Evolutionary conservation across 1,284 basidiomycete genomes (phyloP).

Genomic region (Exobasidium cylindrosporum): DNA sequence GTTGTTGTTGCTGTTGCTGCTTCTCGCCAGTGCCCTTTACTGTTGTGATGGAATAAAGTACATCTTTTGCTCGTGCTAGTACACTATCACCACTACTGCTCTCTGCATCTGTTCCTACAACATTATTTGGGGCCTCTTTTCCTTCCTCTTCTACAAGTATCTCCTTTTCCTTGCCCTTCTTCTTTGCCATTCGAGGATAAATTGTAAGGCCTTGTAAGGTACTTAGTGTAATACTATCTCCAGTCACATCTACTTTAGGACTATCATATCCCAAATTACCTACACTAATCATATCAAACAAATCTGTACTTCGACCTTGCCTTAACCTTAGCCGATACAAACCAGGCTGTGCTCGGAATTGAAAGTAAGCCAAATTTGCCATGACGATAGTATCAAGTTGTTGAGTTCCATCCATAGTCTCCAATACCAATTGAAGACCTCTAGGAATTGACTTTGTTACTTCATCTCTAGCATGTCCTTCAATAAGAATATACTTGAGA

Average conservation of each 20-base stretch:
- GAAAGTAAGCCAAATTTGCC: slow-evolving; percentile 91
- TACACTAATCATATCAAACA: slow-evolving; percentile 78
- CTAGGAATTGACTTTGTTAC: slow-evolving; percentile 74
- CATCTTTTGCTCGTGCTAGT: background rate
- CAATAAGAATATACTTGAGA: slow-evolving; percentile 85
- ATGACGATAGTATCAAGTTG: slow-evolving; percentile 65
- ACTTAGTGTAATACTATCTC: slow-evolving; percentile 60
- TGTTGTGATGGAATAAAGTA: background rate
- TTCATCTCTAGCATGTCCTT: slow-evolving; percentile 83
- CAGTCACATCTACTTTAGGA: slow-evolving; percentile 62
- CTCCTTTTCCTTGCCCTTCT: slow-evolving; percentile 72
- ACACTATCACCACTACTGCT: background rate
- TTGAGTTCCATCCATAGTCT: slow-evolving; percentile 31
- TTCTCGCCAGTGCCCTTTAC: background rate
- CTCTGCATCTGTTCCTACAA: slow-evolving; percentile 16
- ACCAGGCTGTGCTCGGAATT: slow-evolving; percentile 85
- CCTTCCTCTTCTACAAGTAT: slow-evolving; percentile 69
- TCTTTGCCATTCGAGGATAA: slow-evolving; percentile 73
- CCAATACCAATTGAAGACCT: slow-evolving; percentile 58
- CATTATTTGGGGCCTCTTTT: slow-evolving; percentile 27
- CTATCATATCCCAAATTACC: slow-evolving; percentile 73
- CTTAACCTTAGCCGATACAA: slow-evolving; percentile 79
- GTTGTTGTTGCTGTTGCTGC: background rate
- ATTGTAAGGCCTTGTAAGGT: slow-evolving; percentile 84
- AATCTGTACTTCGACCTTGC: slow-evolving; percentile 72